Conservation (phyloP, 2,329 filamentous ascomycete species). For the Xylariaceae sp. region DNA sequence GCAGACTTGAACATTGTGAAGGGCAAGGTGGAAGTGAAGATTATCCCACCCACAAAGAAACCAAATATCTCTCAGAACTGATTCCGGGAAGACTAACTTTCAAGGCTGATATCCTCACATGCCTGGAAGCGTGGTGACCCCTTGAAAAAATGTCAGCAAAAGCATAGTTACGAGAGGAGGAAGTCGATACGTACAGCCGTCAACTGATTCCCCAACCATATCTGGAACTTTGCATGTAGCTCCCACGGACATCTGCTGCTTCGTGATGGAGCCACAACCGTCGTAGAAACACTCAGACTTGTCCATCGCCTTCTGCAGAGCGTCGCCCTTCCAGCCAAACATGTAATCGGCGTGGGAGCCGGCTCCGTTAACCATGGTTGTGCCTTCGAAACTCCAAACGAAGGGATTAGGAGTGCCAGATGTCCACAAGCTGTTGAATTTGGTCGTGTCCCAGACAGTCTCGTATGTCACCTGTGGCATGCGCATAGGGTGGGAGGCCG, state of each 20-base stretch:
- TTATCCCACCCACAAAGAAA: too few relatives aligned
- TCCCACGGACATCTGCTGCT: conserved; percentile 22
- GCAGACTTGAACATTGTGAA: too few relatives aligned
- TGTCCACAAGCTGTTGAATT: conserved; percentile 34
- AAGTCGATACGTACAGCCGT: conserved; percentile 23
- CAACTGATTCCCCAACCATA: conserved; percentile 22
- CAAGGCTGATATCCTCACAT: too few relatives aligned
- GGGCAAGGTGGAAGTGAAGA: too few relatives aligned
- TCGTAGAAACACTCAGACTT: conserved; percentile 37
- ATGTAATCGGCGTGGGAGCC: conserved; percentile 36
- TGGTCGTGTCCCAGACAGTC: conserved; percentile 40
- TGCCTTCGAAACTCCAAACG: conserved; percentile 27
- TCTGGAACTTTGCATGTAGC: conserved; percentile 24
- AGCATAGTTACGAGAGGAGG: too few relatives aligned
- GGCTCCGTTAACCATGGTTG: conserved; percentile 20
- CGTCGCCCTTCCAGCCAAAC: conserved; percentile 32
- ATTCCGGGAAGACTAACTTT: too few relatives aligned
- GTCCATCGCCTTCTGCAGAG: conserved; percentile 29
- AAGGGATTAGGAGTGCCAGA: conserved; percentile 27
- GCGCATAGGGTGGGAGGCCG: conserved; percentile 25
- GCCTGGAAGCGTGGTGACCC: too few relatives aligned
- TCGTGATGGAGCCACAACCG: conserved; percentile 23
- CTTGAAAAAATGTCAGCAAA: too few relatives aligned
- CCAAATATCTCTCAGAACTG: too few relatives aligned
- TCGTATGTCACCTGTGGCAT: conserved; percentile 38